These are phyloP conservation scores for Pichia norvegensis DNA, from an alignment of 1,139 yeast genomes.

Conservation along the genomic window DNA sequence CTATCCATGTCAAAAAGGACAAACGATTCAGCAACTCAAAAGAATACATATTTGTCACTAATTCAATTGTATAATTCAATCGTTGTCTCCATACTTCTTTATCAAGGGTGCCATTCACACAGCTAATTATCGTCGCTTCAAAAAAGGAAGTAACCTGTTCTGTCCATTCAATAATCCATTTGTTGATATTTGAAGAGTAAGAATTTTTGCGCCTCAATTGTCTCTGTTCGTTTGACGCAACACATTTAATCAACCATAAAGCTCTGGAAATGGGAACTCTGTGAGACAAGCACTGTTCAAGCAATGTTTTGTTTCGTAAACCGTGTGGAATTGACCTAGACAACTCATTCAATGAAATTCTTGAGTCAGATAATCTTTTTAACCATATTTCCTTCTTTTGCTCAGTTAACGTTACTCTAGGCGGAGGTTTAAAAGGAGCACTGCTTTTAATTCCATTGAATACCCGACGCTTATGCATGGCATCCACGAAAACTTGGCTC, in stretches of 20 bases:
- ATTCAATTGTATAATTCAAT: conserved; percentile 51
- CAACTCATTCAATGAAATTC: conserved; percentile 56
- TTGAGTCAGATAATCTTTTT: conserved; percentile 62
- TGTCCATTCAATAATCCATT: conserved; percentile 85
- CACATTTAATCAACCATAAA: conserved; percentile 84
- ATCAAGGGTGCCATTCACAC: conserved; percentile 21
- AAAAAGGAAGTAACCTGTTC: conserved; percentile 61
- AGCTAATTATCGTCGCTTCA: conserved; percentile 42
- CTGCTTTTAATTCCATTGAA: conserved; percentile 53
- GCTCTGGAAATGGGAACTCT: conserved; percentile 71
- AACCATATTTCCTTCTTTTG: conserved; percentile 82
- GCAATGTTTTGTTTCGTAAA: conserved; percentile 58
- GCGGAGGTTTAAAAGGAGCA: conserved; percentile 66
- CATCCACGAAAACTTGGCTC: conserved; percentile 49
- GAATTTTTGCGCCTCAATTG: conserved; percentile 48
- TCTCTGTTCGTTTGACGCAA: conserved; percentile 72
- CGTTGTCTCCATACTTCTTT: conserved; percentile 44
- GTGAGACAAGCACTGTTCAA: conserved; percentile 64
- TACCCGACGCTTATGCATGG: conserved; percentile 58
- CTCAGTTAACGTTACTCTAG: conserved; percentile 82
- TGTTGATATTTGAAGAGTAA: conserved; percentile 36
- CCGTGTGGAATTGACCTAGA: conserved; percentile 90
- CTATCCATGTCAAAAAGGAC: conserved; percentile 54
- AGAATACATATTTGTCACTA: conserved; percentile 56
- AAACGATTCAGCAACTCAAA: conserved; percentile 60